Conservation (phyloP, 1,284 basidiomycete genomes). For the Papiliotrema laurentii region DNA sequence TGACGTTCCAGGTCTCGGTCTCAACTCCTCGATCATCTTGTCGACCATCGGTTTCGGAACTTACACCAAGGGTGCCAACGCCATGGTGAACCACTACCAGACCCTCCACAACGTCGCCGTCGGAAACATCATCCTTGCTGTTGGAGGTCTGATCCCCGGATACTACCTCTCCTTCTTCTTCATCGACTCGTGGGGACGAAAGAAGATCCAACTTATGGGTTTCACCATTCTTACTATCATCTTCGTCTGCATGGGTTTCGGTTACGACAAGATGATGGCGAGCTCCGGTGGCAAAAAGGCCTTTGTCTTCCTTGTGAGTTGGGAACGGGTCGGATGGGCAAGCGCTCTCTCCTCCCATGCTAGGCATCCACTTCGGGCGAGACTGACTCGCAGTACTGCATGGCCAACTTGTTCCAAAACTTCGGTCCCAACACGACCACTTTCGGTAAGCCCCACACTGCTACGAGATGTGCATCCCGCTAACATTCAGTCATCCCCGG, state of each 20-base stretch:
- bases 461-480: neutral
- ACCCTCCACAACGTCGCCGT: conserved; percentile 48
- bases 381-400: conserved; percentile 30
- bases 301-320: conserved; percentile 47
- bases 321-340: too few relatives aligned
- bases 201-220: conserved; percentile 62
- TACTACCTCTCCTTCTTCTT: conserved; percentile 47
- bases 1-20: conserved; percentile 55
- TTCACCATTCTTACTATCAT: conserved; percentile 57
- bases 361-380: neutral
- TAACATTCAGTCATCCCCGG: conserved; percentile 60
- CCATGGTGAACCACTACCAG: conserved; percentile 43
- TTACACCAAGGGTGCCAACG: conserved; percentile 40
- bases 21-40: conserved; percentile 67
- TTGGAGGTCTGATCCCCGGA: conserved; percentile 54
- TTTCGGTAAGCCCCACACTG: conserved; percentile 44
- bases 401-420: conserved; percentile 53
- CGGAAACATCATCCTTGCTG: conserved; percentile 61
- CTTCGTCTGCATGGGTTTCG: conserved; percentile 57
- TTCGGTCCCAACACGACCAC: conserved; percentile 76
- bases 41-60: conserved; percentile 53
- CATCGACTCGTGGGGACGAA: conserved; percentile 47
- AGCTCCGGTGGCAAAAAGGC: conserved; percentile 55
- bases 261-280: conserved; percentile 61
- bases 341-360: neutral